Evolutionary conservation across 2,329 filamentous ascomycete species (phyloP), one percentile per base, ranked within the genome.

Genomic region (Anisogramma anomala): DNA sequence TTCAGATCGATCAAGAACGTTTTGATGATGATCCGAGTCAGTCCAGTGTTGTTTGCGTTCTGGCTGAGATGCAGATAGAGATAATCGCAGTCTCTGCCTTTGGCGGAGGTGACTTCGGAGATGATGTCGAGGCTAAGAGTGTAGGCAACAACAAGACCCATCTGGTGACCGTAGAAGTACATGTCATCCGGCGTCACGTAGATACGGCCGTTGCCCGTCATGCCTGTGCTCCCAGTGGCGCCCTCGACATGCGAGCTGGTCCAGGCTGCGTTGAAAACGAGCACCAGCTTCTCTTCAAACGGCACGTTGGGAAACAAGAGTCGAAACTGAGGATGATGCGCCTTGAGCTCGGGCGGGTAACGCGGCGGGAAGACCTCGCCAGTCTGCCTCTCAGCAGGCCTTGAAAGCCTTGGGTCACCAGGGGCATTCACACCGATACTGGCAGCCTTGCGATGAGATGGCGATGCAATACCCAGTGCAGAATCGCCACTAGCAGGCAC

Each of bases 91-190:
- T 95, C 87, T 56, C 81, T 81, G 15, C 91, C 91, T 10, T 86
- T 82, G 2, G 86, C 86, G 27, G 84, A 84, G 18, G 86, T 95
- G 31, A 96, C 85, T 60, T 96, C 91, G 7, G 78, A 77, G 42
- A 98, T 85, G 35, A 74, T 78, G 41, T 79, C 73, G 43, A 98
- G 68, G 41, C 72, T 77, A 37, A 93, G 76, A 13, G 76, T 76
- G 37, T 87, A 89, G 1, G 89, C 84, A 26, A 94, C 71, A 1
- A 96, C 82, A 5, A 98, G 71, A 5, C 91, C 91, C 58, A 95
- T 79, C 55, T 95, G 84, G 55, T 96, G 84, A 52, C 88, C 93
- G 62, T 95, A 98, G 56, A 98, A 96, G 60, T 94, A 96, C 58
- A 98, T 79, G 49, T 88, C 83, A 47, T 82, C 79, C 0, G 81